Evolutionary conservation across 345 rosid genomes (phyloP).

Genomic region (Capsella bursapastoris): DNA sequence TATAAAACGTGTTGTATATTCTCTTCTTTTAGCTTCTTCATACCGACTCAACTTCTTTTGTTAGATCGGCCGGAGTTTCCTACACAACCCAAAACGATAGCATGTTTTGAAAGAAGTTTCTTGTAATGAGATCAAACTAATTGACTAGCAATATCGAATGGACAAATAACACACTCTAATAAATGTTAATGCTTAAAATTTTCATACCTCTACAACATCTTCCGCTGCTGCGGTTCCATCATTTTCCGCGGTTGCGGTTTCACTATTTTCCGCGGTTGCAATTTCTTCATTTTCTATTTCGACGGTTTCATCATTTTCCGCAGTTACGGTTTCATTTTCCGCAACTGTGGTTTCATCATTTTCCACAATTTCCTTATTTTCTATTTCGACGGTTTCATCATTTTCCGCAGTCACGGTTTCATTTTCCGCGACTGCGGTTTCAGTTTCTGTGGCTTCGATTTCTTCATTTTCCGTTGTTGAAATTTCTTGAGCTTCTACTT

Average conservation of each 20-base stretch:
- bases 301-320: background rate
- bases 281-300: constrained; percentile 4
- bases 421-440: too few species aligned
- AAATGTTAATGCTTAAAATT: background rate
- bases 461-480: background rate
- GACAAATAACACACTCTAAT: background rate
- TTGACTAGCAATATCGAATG: background rate
- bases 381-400: too few species aligned
- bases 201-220: constrained; percentile 28
- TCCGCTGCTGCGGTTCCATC: constrained; percentile 6
- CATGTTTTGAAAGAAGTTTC: background rate
- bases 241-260: too few species aligned
- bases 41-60: constrained; percentile 38
- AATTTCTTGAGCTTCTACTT: constrained; percentile 26
- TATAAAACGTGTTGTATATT: constrained; percentile 1
- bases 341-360: too few species aligned
- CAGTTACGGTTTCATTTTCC: background rate
- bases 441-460: background rate
- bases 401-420: background rate
- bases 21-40: constrained; percentile 9
- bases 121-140: constrained; percentile 4
- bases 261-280: too few species aligned
- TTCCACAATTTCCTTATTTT: background rate
- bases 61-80: constrained; percentile 13
- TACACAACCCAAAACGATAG: constrained; percentile 3